These are phyloP conservation scores for Panaeolus cyanescens DNA, from an alignment of 768 basidiomycete species.

Conservation along the genomic window DNA sequence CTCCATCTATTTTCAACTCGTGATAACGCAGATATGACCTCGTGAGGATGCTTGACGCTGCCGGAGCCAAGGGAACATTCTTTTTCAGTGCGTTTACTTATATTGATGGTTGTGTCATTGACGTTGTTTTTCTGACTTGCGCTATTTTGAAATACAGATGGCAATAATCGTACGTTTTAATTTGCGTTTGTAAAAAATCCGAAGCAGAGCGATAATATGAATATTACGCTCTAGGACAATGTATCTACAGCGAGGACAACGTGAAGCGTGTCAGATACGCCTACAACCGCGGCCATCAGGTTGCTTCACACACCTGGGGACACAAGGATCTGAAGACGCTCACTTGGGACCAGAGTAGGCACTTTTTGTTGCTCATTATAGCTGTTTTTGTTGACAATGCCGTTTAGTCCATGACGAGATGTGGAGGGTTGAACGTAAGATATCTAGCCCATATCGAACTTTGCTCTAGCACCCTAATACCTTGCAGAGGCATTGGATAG, in stretches of 20 bases:
- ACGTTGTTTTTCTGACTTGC: neutral
- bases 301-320: slow-evolving; percentile 48
- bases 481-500: slow-evolving; percentile 36
- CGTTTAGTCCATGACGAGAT: slow-evolving; percentile 41
- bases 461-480: neutral
- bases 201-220: neutral
- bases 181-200: neutral
- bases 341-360: slow-evolving; percentile 38
- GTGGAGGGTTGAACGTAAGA: slow-evolving; percentile 44
- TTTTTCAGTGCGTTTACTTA: slow-evolving; percentile 37
- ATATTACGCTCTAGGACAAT: slow-evolving; percentile 21
- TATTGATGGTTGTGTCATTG: neutral
- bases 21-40: slow-evolving; percentile 32
- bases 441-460: neutral
- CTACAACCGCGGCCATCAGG: slow-evolving; percentile 39
- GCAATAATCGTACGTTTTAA: slow-evolving; percentile 26
- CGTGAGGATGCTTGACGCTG: slow-evolving; percentile 29
- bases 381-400: neutral
- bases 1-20: neutral
- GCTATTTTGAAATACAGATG: slow-evolving; percentile 27
- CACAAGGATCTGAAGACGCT: slow-evolving; percentile 39
- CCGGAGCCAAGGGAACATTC: slow-evolving; percentile 42
- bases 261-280: slow-evolving; percentile 36
- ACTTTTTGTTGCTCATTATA: neutral
- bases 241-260: slow-evolving; percentile 37